Base-by-base conservation (phyloP, 768 basidiomycete species). In the Astraeus odoratus region DNA sequence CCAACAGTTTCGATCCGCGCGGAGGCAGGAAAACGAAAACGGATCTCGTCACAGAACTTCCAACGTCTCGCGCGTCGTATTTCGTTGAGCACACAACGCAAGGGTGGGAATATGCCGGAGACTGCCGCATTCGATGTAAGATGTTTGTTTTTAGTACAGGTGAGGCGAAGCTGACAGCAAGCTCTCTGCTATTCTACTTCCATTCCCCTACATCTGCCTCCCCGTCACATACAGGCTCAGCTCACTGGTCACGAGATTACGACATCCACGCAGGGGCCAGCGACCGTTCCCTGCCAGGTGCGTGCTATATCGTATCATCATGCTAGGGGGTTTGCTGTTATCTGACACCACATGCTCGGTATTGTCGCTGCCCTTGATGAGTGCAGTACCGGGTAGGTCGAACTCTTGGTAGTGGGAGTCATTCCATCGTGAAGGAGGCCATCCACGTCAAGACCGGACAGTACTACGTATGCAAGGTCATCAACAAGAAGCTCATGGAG, bases 401-500 rank as follows among this genome's bases (percentile, higher is more conserved):
- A 64, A 88, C 85, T 5, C 80, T 86, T 33, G 89, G 88, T 20
- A 92, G 86, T 58, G 93, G 93, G 39, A 96, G 92, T 34, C 96
- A 96, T 59, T 90, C 90, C 49, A 90, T 93, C 62, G 90, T 92
- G 38, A 92, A 91, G 67, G 92, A 96, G 71, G 93, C 93, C 36
- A 87, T 94, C 22, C 91, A 95, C 59, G 83, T 95, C 70, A 83
- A 86, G 70, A 91, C 92, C 1, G 81, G 81, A 19, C 78, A 96
- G 65, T 95, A 94, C 69, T 98, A 86, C 73, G 96, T 96, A 18
- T 97, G 94, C 78, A 99, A 99, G 67, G 96, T 98, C 58, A 93
- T 97, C 70, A 97, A 95, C 81, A 98, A 98, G 77, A 92, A 94
- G 59, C 80, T 96, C 47, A 96, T 96, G 93, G 88, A 95, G 62